phyloP scores from a whole-genome alignment of 2,329 filamentous ascomycete species.

The Aspergillus japonicus region DNA sequence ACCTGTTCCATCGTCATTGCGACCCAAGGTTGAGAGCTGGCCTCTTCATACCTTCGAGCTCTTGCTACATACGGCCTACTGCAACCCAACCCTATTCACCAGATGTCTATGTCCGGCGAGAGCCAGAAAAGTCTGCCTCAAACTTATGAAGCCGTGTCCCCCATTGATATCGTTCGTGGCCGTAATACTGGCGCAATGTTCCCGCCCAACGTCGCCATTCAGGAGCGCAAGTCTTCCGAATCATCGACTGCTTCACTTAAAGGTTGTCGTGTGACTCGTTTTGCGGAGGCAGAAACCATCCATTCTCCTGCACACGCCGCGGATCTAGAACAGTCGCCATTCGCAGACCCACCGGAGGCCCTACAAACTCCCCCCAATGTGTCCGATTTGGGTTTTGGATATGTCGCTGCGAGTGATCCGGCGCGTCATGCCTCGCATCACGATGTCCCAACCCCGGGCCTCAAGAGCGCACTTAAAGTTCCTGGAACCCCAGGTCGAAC shows the following conservation, averaged over 20 bases:
- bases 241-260: constrained; percentile 41
- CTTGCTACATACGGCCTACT: constrained; percentile 3
- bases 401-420: constrained; percentile 64
- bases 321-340: constrained; percentile 47
- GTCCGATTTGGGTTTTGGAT: constrained; percentile 88
- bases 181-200: constrained; percentile 33
- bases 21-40: constrained; percentile 32
- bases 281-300: constrained; percentile 64
- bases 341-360: constrained; percentile 52
- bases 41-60: constrained; percentile 29
- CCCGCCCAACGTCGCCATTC: constrained; percentile 23
- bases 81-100: background rate
- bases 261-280: constrained; percentile 59
- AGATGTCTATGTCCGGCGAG: constrained; percentile 28
- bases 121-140: constrained; percentile 29
- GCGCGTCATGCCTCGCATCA: constrained; percentile 51
- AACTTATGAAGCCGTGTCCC: constrained; percentile 39
- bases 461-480: constrained; percentile 87
- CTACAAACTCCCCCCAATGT: constrained; percentile 56
- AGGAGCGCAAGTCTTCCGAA: constrained; percentile 32
- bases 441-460: constrained; percentile 70
- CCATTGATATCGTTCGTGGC: constrained; percentile 38
- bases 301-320: constrained; percentile 59
- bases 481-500: constrained; percentile 76
- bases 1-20: background rate